Base-by-base conservation (phyloP, 345 rosid species). In the Eucalyptus melliodora region DNA sequence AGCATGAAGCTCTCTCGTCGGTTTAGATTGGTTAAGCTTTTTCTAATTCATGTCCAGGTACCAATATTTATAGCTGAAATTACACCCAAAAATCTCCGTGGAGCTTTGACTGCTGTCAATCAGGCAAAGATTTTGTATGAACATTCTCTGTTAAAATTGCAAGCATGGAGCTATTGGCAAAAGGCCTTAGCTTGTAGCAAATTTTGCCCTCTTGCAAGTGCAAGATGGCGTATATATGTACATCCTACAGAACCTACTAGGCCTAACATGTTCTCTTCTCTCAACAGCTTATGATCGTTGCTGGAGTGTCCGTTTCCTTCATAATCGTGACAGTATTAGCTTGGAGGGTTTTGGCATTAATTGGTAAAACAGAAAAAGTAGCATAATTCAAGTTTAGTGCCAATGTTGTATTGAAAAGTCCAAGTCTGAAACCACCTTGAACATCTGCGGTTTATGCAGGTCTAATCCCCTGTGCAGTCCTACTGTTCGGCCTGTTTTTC, bases 41-140 rank as follows among this genome's bases (percentile, higher is more conserved):
- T 86, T 30, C 16, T 86, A 31, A 23, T 50, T 23, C n/a, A 59
- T 89, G 88, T 65, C 40, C 89, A 97, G 98, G 99, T 96, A 69
- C 99, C 97, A 4, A 94, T 97, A 47, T 96, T 96, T 87, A 93
- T 97, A 82, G 99, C 98, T 86, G 99, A 97, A 92, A 94, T 97
- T 88, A 94, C 99, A 81, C 99, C 99, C 27, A 96, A 95, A 90
- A 91, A 95, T 82, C 96, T 96, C 47, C 92, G 99, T 91, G 99
- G 99, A 87, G 97, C 96, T 86, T 90, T 97, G 88, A 96, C 97
- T 87, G 93, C 99, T 24, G 86, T 93, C 27, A 96, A 95, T 90
- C 99, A 96, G 99, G 99, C 95, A 93, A 90, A 31, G 7, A 56
- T 62, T 21, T 24, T n/a, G 19, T 27, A 19, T 11, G 27, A 69